Percentiles rank a stretch among this genome's conserved stretches.
Conservation (phyloP, 352 stramenopile species). For the Phytophthora parvispora region DNA sequence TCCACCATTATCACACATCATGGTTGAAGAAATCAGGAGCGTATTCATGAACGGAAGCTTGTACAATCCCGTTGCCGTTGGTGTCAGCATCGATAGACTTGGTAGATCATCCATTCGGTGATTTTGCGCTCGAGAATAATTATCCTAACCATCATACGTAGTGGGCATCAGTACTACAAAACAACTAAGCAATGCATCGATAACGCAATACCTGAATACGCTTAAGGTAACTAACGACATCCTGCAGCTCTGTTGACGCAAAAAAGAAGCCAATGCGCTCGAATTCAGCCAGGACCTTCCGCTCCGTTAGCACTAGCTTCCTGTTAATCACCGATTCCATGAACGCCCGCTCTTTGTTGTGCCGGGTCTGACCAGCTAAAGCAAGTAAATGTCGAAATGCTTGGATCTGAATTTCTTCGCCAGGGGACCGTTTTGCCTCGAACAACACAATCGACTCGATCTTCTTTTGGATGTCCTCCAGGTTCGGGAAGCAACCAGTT, state of each 20-base stretch:
- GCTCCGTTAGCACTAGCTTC: conserved; percentile 70
- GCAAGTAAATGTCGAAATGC: conserved; percentile 70
- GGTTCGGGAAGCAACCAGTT: conserved; percentile 57
- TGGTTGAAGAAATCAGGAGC: conserved; percentile 54
- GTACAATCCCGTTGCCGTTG: conserved; percentile 53
- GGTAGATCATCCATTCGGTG: conserved; percentile 71
- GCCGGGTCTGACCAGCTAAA: conserved; percentile 45
- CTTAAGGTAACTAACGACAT: conserved; percentile 58
- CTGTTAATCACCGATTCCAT: conserved; percentile 75
- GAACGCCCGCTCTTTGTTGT: conserved; percentile 65
- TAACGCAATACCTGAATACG: conserved; percentile 49
- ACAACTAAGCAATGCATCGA: not conserved
- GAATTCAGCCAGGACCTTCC: conserved; percentile 59
- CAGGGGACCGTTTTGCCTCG: conserved; percentile 71
- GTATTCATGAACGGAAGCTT: conserved; percentile 54
- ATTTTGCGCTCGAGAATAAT: conserved; percentile 55
- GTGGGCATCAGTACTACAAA: not conserved
- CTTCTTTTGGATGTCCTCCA: conserved; percentile 62
- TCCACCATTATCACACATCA: conserved; percentile 30
- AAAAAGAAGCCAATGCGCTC: conserved; percentile 73
- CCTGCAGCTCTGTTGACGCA: conserved; percentile 49
- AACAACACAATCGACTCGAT: conserved; percentile 65
- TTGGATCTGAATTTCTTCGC: conserved; percentile 67
- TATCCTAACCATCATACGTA: conserved; percentile 33
- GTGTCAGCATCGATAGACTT: conserved; percentile 63